Percentiles rank a stretch among this genome's conserved stretches.
Evolutionary conservation across 1,139 yeast species (phyloP).

Genomic region (Magnusiomyces suaveolens): DNA sequence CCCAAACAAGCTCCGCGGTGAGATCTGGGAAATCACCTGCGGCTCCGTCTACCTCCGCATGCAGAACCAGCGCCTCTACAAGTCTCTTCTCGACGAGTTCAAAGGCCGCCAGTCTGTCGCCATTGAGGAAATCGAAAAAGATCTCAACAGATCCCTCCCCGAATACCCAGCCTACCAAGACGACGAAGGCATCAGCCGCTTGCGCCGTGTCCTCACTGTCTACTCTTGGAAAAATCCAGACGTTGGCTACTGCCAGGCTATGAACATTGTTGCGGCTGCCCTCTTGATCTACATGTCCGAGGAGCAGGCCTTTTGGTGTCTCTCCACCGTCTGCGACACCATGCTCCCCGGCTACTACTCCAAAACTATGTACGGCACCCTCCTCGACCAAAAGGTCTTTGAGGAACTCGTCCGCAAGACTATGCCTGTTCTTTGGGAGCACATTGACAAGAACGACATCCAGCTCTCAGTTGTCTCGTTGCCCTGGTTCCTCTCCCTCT

Average conservation of each 20-base stretch:
- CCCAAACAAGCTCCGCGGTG: slow-evolving; percentile 89
- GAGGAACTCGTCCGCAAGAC: slow-evolving; percentile 84
- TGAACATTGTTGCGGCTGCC: slow-evolving; percentile 97
- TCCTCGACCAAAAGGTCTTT: slow-evolving; percentile 86
- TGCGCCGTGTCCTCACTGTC: slow-evolving; percentile 82
- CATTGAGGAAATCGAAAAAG: slow-evolving; percentile 93
- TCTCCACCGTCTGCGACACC: slow-evolving; percentile 71
- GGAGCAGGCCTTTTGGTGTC: slow-evolving; percentile 95
- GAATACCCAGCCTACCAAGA: slow-evolving; percentile 92
- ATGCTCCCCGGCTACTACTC: slow-evolving; percentile 94
- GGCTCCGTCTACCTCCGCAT: slow-evolving; percentile 77
- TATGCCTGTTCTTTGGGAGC: slow-evolving; percentile 83
- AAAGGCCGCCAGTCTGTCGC: slow-evolving; percentile 64
- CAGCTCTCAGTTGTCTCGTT: slow-evolving; percentile 90
- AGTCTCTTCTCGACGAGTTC: slow-evolving; percentile 48
- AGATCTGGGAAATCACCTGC: slow-evolving; percentile 85
- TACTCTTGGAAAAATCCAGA: slow-evolving; percentile 97
- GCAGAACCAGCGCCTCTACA: slow-evolving; percentile 53
- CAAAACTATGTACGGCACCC: slow-evolving; percentile 94
- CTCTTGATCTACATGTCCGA: slow-evolving; percentile 87
- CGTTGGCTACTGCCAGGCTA: slow-evolving; percentile 97
- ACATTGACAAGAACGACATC: slow-evolving; percentile 67
- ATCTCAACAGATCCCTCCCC: slow-evolving; percentile 84
- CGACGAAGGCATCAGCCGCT: slow-evolving; percentile 71
- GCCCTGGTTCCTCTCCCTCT: slow-evolving; percentile 93